These are phyloP conservation scores for Hansenula sp. DNA, from an alignment of 1,139 yeast genomes.

Conservation along the genomic window DNA sequence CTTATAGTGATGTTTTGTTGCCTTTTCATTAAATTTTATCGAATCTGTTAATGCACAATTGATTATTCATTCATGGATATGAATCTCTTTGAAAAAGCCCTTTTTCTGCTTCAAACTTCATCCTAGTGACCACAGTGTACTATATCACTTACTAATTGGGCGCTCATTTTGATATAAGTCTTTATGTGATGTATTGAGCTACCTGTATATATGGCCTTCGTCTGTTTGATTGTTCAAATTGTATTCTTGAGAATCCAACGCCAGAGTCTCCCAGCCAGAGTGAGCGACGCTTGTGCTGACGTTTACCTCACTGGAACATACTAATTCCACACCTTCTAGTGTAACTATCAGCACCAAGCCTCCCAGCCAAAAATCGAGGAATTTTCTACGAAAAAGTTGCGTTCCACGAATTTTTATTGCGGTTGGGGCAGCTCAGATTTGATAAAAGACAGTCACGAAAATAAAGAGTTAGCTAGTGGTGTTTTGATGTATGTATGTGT, in stretches of 20 bases:
- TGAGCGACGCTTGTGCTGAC: background rate
- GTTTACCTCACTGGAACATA: background rate
- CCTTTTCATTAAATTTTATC: background rate
- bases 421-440: background rate
- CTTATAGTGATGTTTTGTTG: background rate
- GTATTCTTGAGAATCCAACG: constrained; percentile 1
- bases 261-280: constrained; percentile 1
- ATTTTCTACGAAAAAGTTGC: background rate
- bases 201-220: background rate
- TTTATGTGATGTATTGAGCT: constrained; percentile 10
- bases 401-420: background rate
- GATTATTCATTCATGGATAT: background rate
- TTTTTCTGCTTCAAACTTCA: background rate
- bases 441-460: background rate
- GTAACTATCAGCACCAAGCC: constrained; percentile 1
- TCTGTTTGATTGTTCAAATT: constrained; percentile 2
- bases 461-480: background rate
- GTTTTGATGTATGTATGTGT: background rate
- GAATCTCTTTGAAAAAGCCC: background rate
- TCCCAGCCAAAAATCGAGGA: background rate
- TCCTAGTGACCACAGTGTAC: constrained; percentile 1
- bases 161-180: constrained; percentile 24
- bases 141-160: constrained; percentile 24
- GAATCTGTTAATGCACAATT: no score
- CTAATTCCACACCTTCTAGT: background rate